These are phyloP conservation scores for Ceratobasidium sp. DNA, from an alignment of 1,284 basidiomycete genomes.

Conservation along the genomic window DNA sequence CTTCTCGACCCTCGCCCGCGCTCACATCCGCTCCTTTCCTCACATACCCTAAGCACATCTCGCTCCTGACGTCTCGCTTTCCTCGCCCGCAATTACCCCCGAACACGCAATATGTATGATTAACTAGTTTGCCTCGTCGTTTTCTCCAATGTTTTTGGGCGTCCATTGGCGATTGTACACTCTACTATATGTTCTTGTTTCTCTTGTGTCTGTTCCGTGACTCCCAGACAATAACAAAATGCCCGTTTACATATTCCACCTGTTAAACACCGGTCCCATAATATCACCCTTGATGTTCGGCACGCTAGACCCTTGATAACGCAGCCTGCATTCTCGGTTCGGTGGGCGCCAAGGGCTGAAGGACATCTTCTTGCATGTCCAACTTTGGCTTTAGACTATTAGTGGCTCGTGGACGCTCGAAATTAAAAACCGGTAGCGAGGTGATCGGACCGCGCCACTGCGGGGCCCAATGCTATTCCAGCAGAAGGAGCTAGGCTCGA, in stretches of 20 bases:
- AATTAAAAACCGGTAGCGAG: neutral
- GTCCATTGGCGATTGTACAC: conserved; percentile 32
- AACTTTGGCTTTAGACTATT: conserved; percentile 3
- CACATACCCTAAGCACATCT: neutral
- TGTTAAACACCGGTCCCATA: neutral
- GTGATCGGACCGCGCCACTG: conserved; percentile 4
- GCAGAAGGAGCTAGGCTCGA: neutral
- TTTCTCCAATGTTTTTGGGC: conserved; percentile 30
- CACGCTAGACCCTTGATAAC: neutral
- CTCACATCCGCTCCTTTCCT: neutral
- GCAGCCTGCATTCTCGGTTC: neutral
- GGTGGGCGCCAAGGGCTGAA: neutral
- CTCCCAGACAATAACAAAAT: conserved; percentile 5
- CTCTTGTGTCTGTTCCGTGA: neutral
- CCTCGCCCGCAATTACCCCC: conserved; percentile 10
- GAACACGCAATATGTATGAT: conserved; percentile 33
- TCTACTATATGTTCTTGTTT: conserved; percentile 9
- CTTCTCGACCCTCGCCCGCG: neutral
- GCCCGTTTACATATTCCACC: conserved; percentile 9
- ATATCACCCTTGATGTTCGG: conserved; percentile 12
- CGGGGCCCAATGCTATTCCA: neutral
- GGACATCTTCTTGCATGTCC: neutral
- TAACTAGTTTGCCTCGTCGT: conserved; percentile 12
- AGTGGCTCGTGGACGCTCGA: conserved; percentile 4
- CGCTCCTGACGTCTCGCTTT: neutral